Base-by-base conservation (phyloP, 306 rosid genomes). In the Rosa multiflora region DNA sequence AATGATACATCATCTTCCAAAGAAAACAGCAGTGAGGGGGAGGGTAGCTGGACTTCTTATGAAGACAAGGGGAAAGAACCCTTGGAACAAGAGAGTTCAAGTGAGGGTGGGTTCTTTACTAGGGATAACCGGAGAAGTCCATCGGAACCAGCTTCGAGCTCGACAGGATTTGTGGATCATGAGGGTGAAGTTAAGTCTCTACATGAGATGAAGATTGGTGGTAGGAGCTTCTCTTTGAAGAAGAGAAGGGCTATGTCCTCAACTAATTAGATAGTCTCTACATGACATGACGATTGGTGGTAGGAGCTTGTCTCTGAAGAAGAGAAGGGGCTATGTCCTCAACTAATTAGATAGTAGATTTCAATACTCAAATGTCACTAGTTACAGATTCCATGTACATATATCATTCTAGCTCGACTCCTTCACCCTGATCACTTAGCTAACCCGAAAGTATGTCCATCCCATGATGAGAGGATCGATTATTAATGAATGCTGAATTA, bases 1-100 rank as follows among this genome's bases (percentile, higher is more conserved):
- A 88, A 87, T 76, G 92, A 88, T 48, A 63, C 94, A 20, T 78
- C 97, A 14, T 80, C 95, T 61, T 76, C 88, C 7, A 66, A 64
- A 79, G 88, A 85, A 71, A 79, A 76, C 20, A 78, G 82, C 73
- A 67, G 47, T 46, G 94, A 87, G 47, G 85, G 49, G 72, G 94
- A 83, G 59, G 73, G 69, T 29, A 32, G 80, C 61, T 48, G 74
- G 80, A 76, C 46, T 68, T 80, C 43, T 37, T 10, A 43, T 51
- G 89, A 82, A 72, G 88, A 46, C 69, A 78, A 83, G 63, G 83
- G 26, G 32, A 85, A 86, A 80, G 40, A 77, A 26, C 35, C 51
- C 17, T 56, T 74, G 76, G 84, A 76, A 75, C 72, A 10, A 13
- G 83, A 77, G 10, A 76, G 70, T 43, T 79, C 86, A 69, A 80